Base-by-base conservation (phyloP, 1,139 yeast genomes). In the Kodamaea anthophila region DNA sequence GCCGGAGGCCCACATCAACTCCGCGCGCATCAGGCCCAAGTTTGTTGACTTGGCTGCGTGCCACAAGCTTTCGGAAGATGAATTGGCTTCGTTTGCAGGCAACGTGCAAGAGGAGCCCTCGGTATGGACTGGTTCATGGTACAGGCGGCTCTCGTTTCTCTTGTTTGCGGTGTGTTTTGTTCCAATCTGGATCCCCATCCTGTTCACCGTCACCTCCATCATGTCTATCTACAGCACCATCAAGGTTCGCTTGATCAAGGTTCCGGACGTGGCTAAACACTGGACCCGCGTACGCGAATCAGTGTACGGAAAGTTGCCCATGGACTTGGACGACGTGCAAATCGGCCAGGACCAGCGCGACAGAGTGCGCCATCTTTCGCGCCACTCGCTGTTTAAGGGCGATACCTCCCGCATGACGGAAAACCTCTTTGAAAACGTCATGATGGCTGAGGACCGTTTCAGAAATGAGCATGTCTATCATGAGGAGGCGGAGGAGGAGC, bases 131-230 rank as follows among this genome's bases (percentile, higher is more conserved):
- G 43, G 53, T 8, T 53, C 56, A 44, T 45, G 46, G 35, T 38
- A 60, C 4, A 51, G 60, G 30, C 47, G 57, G 24, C 34, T 51
- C 3, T 49, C 65, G 2, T 50, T 67, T 1, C 45, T 65, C 9
- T 30, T 61, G 1, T 23, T 56, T 14, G 10, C 21, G 7, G 45
- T 33, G n/a, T 26, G 31, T 7, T 31, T 61, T 2, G 36, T 71
- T 4, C 77, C 81, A 0, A 34, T 75, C 12, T 66, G 79, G 68
- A 55, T 76, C 15, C 81, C 83, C 0, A 33, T 72, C 7, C 62
- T 74, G 5, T 41, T 75, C n/a, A 46, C 58, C 7, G 60, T 66
- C 1, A 65, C 72, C 32, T 38, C 62, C 1, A 26, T 49, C 13
- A 63, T 60, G 9, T 60, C 70, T 2, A 34, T 55, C 3, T 63